Base-by-base conservation (phyloP, 2,329 filamentous ascomycete species). In the Blumeriella jaapii region DNA sequence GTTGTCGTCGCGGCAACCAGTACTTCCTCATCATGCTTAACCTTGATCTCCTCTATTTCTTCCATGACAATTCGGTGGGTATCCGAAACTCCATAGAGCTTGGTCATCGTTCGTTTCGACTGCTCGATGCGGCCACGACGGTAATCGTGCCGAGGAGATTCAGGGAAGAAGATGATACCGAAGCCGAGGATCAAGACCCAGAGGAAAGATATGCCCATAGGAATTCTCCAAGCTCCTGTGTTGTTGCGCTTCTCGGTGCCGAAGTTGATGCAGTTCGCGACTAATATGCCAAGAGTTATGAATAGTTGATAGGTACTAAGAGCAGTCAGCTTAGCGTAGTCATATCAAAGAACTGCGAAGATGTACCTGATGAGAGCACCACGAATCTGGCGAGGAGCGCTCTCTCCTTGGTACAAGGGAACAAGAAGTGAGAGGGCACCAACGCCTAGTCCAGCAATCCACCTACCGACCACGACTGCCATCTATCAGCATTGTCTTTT, bases 271-370 rank as follows among this genome's bases (percentile, higher is more conserved):
- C 66, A 58, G 46, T 70, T 69, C 35, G 68, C 62, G 14, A 68
- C 53, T 34, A 74, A 70, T 43, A 83, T 82, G 20, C 79, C 79
- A 17, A 82, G 61, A 0, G 78, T 83, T 54, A 83, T 80, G 60
- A 82, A 75, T 10, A 83, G 69, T 58, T 83, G 79, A 57, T 82
- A 83, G n/a, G n/a, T n/a, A n/a, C n/a, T n/a, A n/a, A n/a, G n/a
- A n/a, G n/a, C n/a, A n/a, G n/a, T n/a, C n/a, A n/a, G n/a, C n/a
- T n/a, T n/a, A n/a, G n/a, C n/a, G n/a, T n/a, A n/a, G n/a, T n/a
- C n/a, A n/a, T n/a, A n/a, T n/a, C n/a, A n/a, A n/a, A n/a, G n/a
- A n/a, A n/a, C n/a, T n/a, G n/a, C n/a, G n/a, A n/a, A n/a, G n/a
- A n/a, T n/a, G n/a, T n/a, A n/a, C n/a, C n/a, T n/a, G 69, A 74